Percentiles rank a stretch among this genome's conserved stretches.
Evolutionary conservation across 495 filamentous ascomycete species (phyloP).

Genomic region (Cairneyella variabilis): DNA sequence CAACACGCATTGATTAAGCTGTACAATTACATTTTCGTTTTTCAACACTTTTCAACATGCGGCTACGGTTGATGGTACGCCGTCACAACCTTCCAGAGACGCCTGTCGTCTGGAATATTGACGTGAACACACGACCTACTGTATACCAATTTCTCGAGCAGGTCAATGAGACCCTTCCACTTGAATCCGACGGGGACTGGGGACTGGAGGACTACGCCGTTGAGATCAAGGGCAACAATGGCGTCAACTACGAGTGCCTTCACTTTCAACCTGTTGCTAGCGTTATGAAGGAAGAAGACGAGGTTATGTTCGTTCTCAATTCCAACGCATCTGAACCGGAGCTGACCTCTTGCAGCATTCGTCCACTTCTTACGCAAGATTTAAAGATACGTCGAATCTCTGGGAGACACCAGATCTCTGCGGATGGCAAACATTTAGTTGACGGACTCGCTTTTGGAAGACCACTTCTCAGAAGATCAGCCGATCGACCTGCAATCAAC

Average conservation of each 20-base stretch:
- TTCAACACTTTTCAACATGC: conserved; percentile 44
- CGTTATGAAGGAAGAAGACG: conserved; percentile 77
- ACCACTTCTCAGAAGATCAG: conserved; percentile 55
- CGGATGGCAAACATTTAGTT: conserved; percentile 76
- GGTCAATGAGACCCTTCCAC: conserved; percentile 76
- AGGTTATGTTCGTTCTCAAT: conserved; percentile 64
- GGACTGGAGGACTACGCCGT: conserved; percentile 92
- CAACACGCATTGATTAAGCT: no score
- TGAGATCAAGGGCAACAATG: conserved; percentile 54
- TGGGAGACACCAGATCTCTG: conserved; percentile 79
- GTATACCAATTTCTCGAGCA: conserved; percentile 79
- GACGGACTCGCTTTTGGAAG: conserved; percentile 89
- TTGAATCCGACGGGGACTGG: conserved; percentile 76
- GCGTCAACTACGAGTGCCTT: conserved; percentile 76
- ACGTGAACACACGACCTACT: conserved; percentile 55
- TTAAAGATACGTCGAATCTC: conserved; percentile 68
- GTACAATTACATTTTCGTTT: background rate
- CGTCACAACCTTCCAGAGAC: conserved; percentile 76
- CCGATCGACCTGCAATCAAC: conserved; percentile 60
- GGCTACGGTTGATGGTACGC: conserved; percentile 76
- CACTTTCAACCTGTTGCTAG: conserved; percentile 74
- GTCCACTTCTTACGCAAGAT: conserved; percentile 73
- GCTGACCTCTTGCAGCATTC: conserved; percentile 55
- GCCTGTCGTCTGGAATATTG: conserved; percentile 68
- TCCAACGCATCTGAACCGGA: background rate